Conservation (phyloP, 371 early-diverging fungal genomes). For the Actinomortierella wolfii region DNA sequence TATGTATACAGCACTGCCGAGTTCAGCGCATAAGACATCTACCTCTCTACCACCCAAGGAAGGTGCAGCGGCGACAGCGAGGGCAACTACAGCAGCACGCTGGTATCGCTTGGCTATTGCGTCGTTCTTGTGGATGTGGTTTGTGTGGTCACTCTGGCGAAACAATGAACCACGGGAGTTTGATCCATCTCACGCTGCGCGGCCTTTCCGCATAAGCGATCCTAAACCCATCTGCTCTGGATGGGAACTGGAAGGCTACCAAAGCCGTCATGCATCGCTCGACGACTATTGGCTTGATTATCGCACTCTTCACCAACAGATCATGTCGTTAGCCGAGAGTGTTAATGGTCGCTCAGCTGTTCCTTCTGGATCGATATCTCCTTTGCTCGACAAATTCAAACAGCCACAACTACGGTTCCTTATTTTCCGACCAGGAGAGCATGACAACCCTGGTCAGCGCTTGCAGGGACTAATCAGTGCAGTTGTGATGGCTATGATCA, state of each 20-base stretch:
- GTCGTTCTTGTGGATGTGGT: too few species aligned
- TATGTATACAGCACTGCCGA: too few species aligned
- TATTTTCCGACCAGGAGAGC: slow-evolving; percentile 37
- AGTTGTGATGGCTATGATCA: slow-evolving; percentile 37
- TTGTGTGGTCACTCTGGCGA: too few species aligned
- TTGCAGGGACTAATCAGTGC: slow-evolving; percentile 35
- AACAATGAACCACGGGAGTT: slow-evolving; percentile 30
- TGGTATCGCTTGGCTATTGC: too few species aligned
- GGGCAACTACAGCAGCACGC: too few species aligned
- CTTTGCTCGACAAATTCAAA: too few species aligned
- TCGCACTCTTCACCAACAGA: slow-evolving; percentile 21
- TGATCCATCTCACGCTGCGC: slow-evolving; percentile 17
- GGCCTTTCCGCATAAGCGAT: slow-evolving; percentile 24
- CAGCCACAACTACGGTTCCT: slow-evolving; percentile 25
- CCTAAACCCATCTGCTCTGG: slow-evolving; percentile 29
- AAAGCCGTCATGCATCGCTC: slow-evolving; percentile 16
- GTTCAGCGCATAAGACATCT: too few species aligned
- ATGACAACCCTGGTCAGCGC: slow-evolving; percentile 39
- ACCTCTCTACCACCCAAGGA: too few species aligned
- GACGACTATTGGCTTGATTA: slow-evolving; percentile 42
- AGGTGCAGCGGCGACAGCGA: too few species aligned
- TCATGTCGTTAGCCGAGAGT: slow-evolving; percentile 26
- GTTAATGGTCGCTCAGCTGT: too few species aligned
- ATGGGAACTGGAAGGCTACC: slow-evolving; percentile 5
- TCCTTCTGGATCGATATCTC: too few species aligned